A percentile compares a stretch with the other conserved stretches of the same genome.
Conservation (phyloP, 257 asterid species). For the Solanum medicagineum region DNA sequence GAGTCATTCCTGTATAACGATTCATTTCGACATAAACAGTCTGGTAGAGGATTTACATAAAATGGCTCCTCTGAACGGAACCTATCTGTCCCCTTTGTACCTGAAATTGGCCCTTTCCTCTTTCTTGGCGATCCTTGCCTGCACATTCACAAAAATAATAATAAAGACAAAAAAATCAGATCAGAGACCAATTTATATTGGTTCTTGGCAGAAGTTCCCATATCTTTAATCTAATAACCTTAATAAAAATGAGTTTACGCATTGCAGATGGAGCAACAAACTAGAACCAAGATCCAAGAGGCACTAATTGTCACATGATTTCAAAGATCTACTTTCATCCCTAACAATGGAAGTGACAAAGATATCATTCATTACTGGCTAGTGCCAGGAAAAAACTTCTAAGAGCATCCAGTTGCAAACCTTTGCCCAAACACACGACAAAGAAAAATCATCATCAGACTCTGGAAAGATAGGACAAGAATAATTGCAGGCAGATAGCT, state of each 20-base stretch:
- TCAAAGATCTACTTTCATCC: neutral
- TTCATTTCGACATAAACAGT: slow-evolving; percentile 66
- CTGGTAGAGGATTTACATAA: slow-evolving; percentile 87
- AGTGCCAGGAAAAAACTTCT: neutral
- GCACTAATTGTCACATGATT: neutral
- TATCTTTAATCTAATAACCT: neutral
- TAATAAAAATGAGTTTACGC: neutral
- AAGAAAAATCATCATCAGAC: neutral
- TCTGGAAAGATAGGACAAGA: neutral
- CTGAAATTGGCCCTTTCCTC: slow-evolving; percentile 84
- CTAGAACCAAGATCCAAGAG: neutral
- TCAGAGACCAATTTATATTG: neutral
- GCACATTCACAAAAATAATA: slow-evolving; percentile 6
- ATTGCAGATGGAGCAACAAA: neutral
- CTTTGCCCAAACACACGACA: neutral
- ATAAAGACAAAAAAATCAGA: neutral
- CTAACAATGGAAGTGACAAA: neutral
- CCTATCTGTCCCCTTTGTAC: slow-evolving; percentile 82
- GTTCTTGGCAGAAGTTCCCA: neutral
- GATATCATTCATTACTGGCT: neutral
- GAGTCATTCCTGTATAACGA: slow-evolving; percentile 13
- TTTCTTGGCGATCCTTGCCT: slow-evolving; percentile 96
- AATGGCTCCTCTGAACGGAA: slow-evolving; percentile 90
- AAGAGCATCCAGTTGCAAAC: neutral
- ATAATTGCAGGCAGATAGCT: neutral